These are phyloP conservation scores for Pichia sp. DNA, from an alignment of 1,139 yeast species.

Conservation along the genomic window DNA sequence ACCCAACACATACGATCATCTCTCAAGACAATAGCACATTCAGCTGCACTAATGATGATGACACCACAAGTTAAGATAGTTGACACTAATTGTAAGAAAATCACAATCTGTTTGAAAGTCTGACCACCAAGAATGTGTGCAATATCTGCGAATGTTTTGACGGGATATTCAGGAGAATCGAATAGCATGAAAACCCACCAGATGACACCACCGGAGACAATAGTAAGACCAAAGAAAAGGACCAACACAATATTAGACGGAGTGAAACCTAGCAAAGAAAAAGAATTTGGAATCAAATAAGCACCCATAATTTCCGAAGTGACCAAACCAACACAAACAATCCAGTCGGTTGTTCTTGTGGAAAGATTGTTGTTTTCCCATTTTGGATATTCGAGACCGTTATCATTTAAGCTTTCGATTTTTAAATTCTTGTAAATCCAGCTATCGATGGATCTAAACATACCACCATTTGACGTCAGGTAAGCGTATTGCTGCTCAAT, in stretches of 20 bases:
- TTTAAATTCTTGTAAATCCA: constrained; percentile 7
- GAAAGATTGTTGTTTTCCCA: constrained; percentile 20
- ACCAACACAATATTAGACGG: constrained; percentile 41
- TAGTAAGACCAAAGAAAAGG: constrained; percentile 39
- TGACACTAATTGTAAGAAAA: constrained; percentile 39
- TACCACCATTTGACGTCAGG: neutral
- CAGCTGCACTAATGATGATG: constrained; percentile 39
- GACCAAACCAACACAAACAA: constrained; percentile 41
- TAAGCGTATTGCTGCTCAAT: constrained; percentile 21
- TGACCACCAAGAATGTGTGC: constrained; percentile 38
- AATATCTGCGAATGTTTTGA: constrained; percentile 41
- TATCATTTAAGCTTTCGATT: constrained; percentile 12
- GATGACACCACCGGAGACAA: constrained; percentile 31
- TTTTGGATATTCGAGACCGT: constrained; percentile 15
- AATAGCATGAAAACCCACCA: constrained; percentile 30
- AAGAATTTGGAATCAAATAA: constrained; percentile 41
- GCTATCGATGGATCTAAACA: constrained; percentile 5
- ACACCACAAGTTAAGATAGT: constrained; percentile 41
- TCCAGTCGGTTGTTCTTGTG: constrained; percentile 21
- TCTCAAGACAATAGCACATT: constrained; percentile 40
- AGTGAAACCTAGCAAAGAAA: constrained; percentile 41
- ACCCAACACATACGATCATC: constrained; percentile 39
- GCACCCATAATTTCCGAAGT: constrained; percentile 50
- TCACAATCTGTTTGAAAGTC: constrained; percentile 33
- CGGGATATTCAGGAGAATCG: constrained; percentile 42